Evolutionary conservation across 1,139 yeast species (phyloP).

Genomic region (Williopsis jadinii): DNA sequence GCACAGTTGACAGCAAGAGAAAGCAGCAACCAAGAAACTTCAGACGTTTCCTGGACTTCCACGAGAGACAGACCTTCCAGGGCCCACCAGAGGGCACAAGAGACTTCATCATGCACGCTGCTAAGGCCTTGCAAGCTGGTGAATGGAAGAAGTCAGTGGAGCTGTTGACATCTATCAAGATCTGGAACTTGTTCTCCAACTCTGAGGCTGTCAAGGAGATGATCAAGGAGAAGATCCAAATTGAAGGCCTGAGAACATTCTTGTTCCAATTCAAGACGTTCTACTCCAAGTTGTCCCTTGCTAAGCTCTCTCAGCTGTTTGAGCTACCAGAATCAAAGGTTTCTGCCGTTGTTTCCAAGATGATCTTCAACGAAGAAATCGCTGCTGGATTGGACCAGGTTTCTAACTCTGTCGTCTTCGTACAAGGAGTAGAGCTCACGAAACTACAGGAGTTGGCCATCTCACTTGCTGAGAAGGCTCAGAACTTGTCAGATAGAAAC

Average conservation of each 20-base stretch:
- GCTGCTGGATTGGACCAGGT: slow-evolving; percentile 59
- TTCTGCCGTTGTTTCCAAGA: slow-evolving; percentile 57
- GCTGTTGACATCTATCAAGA: slow-evolving; percentile 68
- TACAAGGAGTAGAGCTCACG: slow-evolving; percentile 73
- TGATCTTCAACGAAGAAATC: slow-evolving; percentile 74
- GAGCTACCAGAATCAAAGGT: slow-evolving; percentile 54
- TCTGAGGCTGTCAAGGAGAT: slow-evolving; percentile 57
- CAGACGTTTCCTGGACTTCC: slow-evolving; percentile 87
- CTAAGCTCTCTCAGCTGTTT: slow-evolving; percentile 59
- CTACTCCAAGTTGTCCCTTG: slow-evolving; percentile 69
- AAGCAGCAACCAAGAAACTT: slow-evolving; percentile 78
- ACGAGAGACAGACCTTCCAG: slow-evolving; percentile 89
- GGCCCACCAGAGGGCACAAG: slow-evolving; percentile 98
- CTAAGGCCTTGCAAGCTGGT: slow-evolving; percentile 82
- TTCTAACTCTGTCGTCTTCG: slow-evolving; percentile 49
- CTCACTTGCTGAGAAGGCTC: slow-evolving; percentile 80
- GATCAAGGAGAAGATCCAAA: slow-evolving; percentile 73
- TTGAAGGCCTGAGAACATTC: slow-evolving; percentile 87
- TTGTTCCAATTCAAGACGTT: slow-evolving; percentile 76
- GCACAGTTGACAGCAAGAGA: slow-evolving; percentile 45
- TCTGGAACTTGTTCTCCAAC: slow-evolving; percentile 82
- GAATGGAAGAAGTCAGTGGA: slow-evolving; percentile 80
- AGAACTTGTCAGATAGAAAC: slow-evolving; percentile 74
- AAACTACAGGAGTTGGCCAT: slow-evolving; percentile 86
- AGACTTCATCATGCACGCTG: slow-evolving; percentile 91